A percentile compares a stretch with the other conserved stretches of the same genome.
Evolutionary conservation across 176 grass and related monocot species (phyloP).

Genomic region (Eragrostis curvula): DNA sequence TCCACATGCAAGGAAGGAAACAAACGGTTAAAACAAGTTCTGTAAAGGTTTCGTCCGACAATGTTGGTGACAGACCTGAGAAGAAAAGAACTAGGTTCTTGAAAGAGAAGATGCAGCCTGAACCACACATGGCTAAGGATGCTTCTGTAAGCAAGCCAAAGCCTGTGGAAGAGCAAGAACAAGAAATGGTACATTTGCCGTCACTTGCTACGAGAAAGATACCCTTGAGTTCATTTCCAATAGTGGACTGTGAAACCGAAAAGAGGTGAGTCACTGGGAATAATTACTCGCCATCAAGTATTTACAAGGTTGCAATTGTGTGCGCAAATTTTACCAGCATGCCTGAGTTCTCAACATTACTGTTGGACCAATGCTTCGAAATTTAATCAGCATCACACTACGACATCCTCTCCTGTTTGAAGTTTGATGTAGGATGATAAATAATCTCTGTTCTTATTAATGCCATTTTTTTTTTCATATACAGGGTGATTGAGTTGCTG

Average conservation of each 20-base stretch:
- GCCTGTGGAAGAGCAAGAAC: constrained; percentile 35
- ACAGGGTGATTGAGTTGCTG: constrained; percentile 53
- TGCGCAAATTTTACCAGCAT: neutral
- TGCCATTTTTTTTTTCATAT: constrained; percentile 27
- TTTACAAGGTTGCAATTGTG: neutral
- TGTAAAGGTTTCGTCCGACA: constrained; percentile 22
- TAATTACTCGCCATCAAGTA: constrained; percentile 21
- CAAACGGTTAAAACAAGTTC: constrained; percentile 22
- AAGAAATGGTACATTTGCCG: constrained; percentile 27
- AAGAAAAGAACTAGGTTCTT: constrained; percentile 39
- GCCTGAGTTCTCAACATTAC: neutral
- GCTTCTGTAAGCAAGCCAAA: constrained; percentile 34
- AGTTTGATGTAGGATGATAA: neutral
- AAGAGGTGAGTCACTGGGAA: constrained; percentile 62
- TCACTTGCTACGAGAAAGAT: constrained; percentile 34
- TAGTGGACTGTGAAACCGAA: constrained; percentile 60
- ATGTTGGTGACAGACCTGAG: constrained; percentile 19
- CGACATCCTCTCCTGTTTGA: neutral
- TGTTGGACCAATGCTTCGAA: neutral
- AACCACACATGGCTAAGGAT: constrained; percentile 24
- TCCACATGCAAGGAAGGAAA: constrained; percentile 25
- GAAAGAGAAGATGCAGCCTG: constrained; percentile 23
- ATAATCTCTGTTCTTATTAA: neutral
- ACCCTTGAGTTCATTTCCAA: constrained; percentile 65
- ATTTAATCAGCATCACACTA: neutral